Conservation (phyloP, 192 early-diverging fungal species). For the Coemansia sp. region DNA sequence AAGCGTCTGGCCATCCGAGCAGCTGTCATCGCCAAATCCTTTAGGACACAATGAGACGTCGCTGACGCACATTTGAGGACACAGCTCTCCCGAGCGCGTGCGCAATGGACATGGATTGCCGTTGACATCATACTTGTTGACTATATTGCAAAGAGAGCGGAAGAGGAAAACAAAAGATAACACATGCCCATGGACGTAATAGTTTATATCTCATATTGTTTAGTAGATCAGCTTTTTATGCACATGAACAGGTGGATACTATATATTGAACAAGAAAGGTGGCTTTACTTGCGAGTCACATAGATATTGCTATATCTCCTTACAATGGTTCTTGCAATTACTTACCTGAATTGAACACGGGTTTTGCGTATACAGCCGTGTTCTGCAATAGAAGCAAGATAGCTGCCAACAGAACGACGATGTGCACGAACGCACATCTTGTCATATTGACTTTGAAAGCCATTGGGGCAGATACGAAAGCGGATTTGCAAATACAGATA, state of each 20-base stretch:
- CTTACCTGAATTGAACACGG: slow-evolving; percentile 32
- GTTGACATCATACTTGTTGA: slow-evolving; percentile 52
- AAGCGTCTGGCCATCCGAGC: slow-evolving; percentile 43
- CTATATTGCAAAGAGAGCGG: slow-evolving; percentile 23
- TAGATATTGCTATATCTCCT: neutral
- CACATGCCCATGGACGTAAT: neutral
- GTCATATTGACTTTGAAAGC: neutral
- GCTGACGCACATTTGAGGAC: slow-evolving; percentile 57
- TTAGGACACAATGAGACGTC: slow-evolving; percentile 48
- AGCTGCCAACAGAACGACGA: neutral
- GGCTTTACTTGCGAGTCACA: slow-evolving; percentile 4
- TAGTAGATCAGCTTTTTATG: neutral
- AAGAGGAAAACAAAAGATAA: neutral
- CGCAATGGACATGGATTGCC: slow-evolving; percentile 53
- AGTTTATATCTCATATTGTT: neutral
- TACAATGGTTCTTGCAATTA: no score
- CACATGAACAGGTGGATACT: neutral
- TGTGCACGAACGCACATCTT: neutral
- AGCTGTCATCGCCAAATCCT: slow-evolving; percentile 31
- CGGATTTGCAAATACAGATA: neutral
- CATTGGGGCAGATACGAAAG: neutral
- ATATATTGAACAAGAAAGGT: neutral
- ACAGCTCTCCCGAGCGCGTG: slow-evolving; percentile 44
- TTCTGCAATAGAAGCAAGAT: slow-evolving; percentile 1
- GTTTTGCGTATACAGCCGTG: slow-evolving; percentile 11